phyloP scores from a whole-genome alignment of 2,329 filamentous ascomycete species.

The Fusarium dimerum region DNA sequence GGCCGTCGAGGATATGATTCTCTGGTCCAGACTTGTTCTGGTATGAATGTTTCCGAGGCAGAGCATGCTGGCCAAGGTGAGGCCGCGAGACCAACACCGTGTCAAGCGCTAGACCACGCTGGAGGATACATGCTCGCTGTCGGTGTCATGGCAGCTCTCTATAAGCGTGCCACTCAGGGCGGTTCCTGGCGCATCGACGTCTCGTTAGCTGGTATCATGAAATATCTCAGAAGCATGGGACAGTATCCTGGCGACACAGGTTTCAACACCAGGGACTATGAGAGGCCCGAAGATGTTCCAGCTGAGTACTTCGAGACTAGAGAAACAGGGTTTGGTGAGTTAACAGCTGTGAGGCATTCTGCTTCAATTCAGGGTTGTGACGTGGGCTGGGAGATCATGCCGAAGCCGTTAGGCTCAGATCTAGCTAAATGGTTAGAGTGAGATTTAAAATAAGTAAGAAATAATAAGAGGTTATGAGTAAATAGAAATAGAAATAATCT shows the following conservation, averaged over 20 bases:
- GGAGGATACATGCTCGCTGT: slow-evolving; percentile 56
- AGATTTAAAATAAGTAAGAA: too few relatives aligned
- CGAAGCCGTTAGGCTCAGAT: slow-evolving; percentile 50
- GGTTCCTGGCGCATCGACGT: slow-evolving; percentile 54
- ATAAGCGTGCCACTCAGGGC: slow-evolving; percentile 45
- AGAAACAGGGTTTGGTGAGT: slow-evolving; percentile 46
- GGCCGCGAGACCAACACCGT: slow-evolving; percentile 46
- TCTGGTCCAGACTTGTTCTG: slow-evolving; percentile 51
- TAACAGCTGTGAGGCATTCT: slow-evolving; percentile 50
- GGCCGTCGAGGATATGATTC: slow-evolving; percentile 55
- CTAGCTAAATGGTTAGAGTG: too few relatives aligned
- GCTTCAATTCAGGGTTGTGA: slow-evolving; percentile 46
- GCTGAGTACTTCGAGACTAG: slow-evolving; percentile 43
- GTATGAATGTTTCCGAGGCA: slow-evolving; percentile 58
- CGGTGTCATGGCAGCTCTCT: slow-evolving; percentile 53
- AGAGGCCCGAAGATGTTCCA: slow-evolving; percentile 31
- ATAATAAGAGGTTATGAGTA: too few relatives aligned
- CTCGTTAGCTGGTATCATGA: slow-evolving; percentile 56
- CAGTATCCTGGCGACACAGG: slow-evolving; percentile 47
- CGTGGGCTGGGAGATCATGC: slow-evolving; percentile 53
- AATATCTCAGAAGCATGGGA: slow-evolving; percentile 56
- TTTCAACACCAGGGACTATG: slow-evolving; percentile 40
- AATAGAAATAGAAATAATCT: too few relatives aligned
- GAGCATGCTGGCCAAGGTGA: slow-evolving; percentile 42
- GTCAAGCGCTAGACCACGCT: slow-evolving; percentile 58